Conservation (phyloP, 2,329 filamentous ascomycete species). For the Chaetomiaceae sp. region DNA sequence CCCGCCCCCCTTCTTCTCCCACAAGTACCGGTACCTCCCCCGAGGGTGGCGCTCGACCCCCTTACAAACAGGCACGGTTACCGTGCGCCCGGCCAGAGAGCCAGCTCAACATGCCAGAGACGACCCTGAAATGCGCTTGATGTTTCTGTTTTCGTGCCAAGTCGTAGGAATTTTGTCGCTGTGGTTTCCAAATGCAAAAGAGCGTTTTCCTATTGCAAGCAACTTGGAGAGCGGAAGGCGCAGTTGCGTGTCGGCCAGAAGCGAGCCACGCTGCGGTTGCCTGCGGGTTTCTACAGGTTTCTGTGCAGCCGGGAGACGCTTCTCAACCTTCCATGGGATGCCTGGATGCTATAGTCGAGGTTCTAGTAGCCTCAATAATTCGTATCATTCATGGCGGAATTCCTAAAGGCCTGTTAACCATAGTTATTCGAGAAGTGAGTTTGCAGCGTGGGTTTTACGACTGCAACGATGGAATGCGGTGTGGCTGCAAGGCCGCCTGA, state of each 20-base stretch:
- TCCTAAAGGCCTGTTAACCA: background rate
- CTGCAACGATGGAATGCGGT: slow-evolving; percentile 1
- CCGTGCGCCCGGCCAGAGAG: slow-evolving; percentile 7
- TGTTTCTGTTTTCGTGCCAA: background rate
- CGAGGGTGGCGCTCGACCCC: slow-evolving; percentile 11
- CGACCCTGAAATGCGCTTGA: background rate
- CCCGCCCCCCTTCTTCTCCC: slow-evolving; percentile 1
- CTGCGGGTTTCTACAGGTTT: background rate
- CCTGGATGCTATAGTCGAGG: background rate
- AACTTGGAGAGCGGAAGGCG: background rate
- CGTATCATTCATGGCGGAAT: background rate
- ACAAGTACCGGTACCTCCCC: slow-evolving; percentile 21
- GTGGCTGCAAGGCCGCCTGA: background rate
- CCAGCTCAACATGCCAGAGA: slow-evolving; percentile 3
- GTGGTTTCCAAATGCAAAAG: background rate
- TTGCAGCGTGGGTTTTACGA: background rate
- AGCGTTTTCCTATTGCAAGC: background rate
- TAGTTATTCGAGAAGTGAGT: background rate
- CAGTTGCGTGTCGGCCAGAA: background rate
- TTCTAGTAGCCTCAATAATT: background rate
- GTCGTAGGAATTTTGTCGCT: too few relatives aligned
- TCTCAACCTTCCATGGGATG: background rate
- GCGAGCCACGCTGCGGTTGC: background rate
- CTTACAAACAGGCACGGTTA: slow-evolving; percentile 17
- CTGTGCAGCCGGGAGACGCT: background rate